Conservation (phyloP, 495 filamentous ascomycete genomes). For the Aspergillus funiculosus region DNA sequence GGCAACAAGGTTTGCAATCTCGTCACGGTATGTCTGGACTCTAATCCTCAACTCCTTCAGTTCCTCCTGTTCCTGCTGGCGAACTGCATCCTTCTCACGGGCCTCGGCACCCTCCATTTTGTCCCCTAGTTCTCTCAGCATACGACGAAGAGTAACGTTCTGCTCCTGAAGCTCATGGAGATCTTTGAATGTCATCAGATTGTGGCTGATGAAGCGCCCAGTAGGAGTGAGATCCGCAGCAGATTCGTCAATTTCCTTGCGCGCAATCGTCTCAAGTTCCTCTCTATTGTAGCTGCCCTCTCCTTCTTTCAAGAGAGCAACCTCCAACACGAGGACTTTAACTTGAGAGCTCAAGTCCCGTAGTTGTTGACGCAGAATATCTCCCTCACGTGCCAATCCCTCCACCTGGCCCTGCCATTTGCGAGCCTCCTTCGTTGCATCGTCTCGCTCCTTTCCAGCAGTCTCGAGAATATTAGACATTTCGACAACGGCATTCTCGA, state of each 20-base stretch:
- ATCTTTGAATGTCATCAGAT: conserved; percentile 75
- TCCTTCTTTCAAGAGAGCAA: conserved; percentile 72
- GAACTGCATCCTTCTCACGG: conserved; percentile 57
- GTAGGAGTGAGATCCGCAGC: conserved; percentile 63
- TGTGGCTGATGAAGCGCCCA: conserved; percentile 77
- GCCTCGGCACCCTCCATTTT: conserved; percentile 91
- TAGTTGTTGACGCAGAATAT: conserved; percentile 79
- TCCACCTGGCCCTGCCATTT: conserved; percentile 69
- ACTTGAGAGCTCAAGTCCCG: conserved; percentile 85
- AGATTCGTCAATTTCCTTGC: conserved; percentile 55
- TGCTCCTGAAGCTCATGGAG: conserved; percentile 81
- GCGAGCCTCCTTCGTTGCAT: conserved; percentile 53
- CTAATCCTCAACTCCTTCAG: conserved; percentile 62
- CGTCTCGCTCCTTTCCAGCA: conserved; percentile 50
- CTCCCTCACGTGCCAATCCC: conserved; percentile 64
- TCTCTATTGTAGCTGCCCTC: conserved; percentile 62
- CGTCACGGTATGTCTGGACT: conserved; percentile 57
- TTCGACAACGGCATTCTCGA: conserved; percentile 64
- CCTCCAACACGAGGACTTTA: conserved; percentile 79
- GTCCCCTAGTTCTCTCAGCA: conserved; percentile 76
- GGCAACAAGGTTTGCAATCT: conserved; percentile 69
- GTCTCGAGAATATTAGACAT: conserved; percentile 66
- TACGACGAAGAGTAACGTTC: conserved; percentile 73
- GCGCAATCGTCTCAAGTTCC: conserved; percentile 67
- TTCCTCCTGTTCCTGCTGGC: conserved; percentile 67